Evolutionary conservation across 371 early-diverging fungal genomes (phyloP).

Genomic region (Zychaea mexicana): DNA sequence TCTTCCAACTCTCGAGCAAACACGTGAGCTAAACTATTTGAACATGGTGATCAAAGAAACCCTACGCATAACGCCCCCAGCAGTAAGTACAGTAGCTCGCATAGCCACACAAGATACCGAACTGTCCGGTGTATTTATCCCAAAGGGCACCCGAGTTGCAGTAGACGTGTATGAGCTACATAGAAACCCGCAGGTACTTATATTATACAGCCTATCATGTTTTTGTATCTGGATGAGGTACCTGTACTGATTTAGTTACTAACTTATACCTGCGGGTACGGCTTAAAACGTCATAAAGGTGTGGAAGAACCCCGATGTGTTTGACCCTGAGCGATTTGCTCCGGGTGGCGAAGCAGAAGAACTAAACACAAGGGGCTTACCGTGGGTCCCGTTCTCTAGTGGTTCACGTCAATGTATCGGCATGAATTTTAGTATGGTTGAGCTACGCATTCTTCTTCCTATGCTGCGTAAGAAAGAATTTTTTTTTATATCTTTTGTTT

Average conservation of each 20-base stretch:
- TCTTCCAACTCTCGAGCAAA: constrained; percentile 30
- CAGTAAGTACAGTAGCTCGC: neutral
- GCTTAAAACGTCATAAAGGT: too few relatives aligned
- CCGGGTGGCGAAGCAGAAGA: constrained; percentile 12
- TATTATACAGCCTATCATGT: too few relatives aligned
- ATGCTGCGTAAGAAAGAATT: constrained; percentile 26
- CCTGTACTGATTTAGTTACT: too few relatives aligned
- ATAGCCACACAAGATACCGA: constrained; percentile 6
- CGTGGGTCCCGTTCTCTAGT: neutral
- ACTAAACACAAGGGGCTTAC: constrained; percentile 3
- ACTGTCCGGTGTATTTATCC: too few relatives aligned
- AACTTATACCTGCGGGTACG: too few relatives aligned
- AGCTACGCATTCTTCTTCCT: constrained; percentile 17
- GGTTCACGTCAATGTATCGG: constrained; percentile 16
- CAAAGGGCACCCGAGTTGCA: constrained; percentile 3
- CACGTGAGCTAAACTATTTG: constrained; percentile 2
- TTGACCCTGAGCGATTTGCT: constrained; percentile 19
- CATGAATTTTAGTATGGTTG: constrained; percentile 29
- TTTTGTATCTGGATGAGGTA: too few relatives aligned
- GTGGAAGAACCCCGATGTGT: constrained; percentile 17
- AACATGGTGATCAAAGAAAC: constrained; percentile 15
- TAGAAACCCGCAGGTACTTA: too few relatives aligned
- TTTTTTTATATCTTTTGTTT: too few relatives aligned
- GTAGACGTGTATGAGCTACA: constrained; percentile 18
- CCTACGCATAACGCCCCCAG: constrained; percentile 8